Evolutionary conservation across 768 basidiomycete species (phyloP).

Genomic region (Gloeopeniophorella convolvens): DNA sequence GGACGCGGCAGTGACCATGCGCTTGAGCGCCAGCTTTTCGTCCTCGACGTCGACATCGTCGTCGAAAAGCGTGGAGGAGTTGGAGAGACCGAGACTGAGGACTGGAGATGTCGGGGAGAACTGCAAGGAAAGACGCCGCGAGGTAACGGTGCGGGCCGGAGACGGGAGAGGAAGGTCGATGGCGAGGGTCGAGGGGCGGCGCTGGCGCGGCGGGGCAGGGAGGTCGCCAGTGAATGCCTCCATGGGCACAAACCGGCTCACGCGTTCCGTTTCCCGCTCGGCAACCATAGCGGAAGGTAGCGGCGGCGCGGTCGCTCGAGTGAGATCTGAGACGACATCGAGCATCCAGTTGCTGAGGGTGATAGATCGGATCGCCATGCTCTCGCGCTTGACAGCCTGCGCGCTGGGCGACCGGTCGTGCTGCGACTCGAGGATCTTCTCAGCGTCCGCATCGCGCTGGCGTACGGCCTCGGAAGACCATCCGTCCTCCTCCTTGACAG

Average conservation of each 20-base stretch:
- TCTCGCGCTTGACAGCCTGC: constrained; percentile 34
- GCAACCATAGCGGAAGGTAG: constrained; percentile 26
- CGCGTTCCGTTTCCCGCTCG: constrained; percentile 22
- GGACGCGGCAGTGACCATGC: constrained; percentile 19
- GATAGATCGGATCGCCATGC: constrained; percentile 45
- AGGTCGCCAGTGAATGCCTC: constrained; percentile 25
- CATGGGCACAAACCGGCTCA: constrained; percentile 34
- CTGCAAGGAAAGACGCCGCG: constrained; percentile 51
- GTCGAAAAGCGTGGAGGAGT: constrained; percentile 26
- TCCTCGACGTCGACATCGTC: constrained; percentile 39
- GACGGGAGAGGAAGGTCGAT: constrained; percentile 32
- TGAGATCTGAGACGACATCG: constrained; percentile 66
- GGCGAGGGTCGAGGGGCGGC: constrained; percentile 36
- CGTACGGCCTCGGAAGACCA: constrained; percentile 24
- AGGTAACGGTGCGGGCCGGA: constrained; percentile 30
- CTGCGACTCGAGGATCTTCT: constrained; percentile 41
- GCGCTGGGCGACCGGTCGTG: constrained; percentile 32
- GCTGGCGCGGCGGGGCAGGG: constrained; percentile 21
- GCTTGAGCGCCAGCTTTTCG: constrained; percentile 33
- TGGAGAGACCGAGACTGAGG: constrained; percentile 21
- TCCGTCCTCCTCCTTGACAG: constrained; percentile 31
- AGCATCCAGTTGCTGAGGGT: constrained; percentile 83
- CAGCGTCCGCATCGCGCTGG: constrained; percentile 36
- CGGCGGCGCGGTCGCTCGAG: constrained; percentile 28
- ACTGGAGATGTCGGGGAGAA: constrained; percentile 47